Percentiles rank a stretch among this genome's conserved stretches.
phyloP scores from a whole-genome alignment of 2,329 filamentous ascomycete species.

The Phyllosticta capitalensis region DNA sequence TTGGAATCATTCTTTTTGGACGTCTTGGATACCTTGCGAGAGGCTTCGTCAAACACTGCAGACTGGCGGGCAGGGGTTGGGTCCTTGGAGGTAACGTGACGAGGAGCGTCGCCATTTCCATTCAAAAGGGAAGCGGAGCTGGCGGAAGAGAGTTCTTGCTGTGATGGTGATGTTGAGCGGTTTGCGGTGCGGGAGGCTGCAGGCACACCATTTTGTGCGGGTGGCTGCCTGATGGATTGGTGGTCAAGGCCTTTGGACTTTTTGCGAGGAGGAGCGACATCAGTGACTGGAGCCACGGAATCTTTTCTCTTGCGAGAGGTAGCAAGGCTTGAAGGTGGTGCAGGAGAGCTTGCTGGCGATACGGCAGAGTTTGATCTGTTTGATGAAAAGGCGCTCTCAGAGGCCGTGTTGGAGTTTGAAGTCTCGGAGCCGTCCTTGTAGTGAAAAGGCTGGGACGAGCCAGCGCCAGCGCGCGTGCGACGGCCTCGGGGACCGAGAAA shows the following conservation, averaged over 20 bases:
- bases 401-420: background rate
- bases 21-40: conserved; percentile 1
- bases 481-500: conserved; percentile 3
- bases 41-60: conserved; percentile 2
- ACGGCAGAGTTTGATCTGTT: background rate
- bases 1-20: background rate
- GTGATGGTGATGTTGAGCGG: background rate
- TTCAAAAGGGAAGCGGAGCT: background rate
- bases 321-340: background rate
- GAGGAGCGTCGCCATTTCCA: background rate
- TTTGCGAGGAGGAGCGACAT: background rate
- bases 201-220: background rate
- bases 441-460: conserved; percentile 1
- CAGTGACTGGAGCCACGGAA: conserved; percentile 5
- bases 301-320: conserved; percentile 8
- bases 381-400: conserved; percentile 5
- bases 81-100: background rate
- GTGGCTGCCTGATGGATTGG: background rate
- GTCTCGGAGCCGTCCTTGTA: conserved; percentile 5
- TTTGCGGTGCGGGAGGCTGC: background rate
- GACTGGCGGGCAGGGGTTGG: background rate
- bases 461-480: conserved; percentile 5
- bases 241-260: background rate
- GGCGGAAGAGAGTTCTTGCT: background rate
- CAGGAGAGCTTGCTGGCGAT: conserved; percentile 8